Percentiles rank a stretch among this genome's conserved stretches.
These are phyloP conservation scores for Globisporangium acanthophoron DNA, from an alignment of 352 stramenopile genomes.

Conservation along the genomic window DNA sequence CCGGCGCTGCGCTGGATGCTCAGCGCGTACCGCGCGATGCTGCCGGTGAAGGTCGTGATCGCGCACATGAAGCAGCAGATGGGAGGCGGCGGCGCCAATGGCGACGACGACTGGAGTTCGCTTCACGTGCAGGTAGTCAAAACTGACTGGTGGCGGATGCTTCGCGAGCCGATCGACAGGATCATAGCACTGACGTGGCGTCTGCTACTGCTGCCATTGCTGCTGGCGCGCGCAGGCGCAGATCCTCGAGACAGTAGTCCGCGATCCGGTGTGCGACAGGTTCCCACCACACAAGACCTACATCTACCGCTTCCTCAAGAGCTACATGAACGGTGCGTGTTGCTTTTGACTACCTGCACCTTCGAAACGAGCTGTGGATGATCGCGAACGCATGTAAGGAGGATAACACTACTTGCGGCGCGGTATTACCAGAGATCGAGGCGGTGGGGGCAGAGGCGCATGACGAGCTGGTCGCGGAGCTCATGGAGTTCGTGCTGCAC, in stretches of 20 bases:
- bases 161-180: too few relatives aligned
- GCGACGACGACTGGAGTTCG: conserved; percentile 33
- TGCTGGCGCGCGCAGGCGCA: conserved; percentile 25
- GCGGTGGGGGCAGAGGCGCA: conserved; percentile 28
- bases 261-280: conserved; percentile 49
- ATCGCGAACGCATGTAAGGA: too few relatives aligned
- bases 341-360: not conserved
- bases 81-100: not conserved
- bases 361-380: too few relatives aligned
- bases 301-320: conserved; percentile 68
- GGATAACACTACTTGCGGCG: too few relatives aligned
- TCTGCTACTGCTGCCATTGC: too few relatives aligned
- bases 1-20: conserved; percentile 29
- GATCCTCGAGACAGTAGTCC: conserved; percentile 45
- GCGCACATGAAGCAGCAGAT: conserved; percentile 27
- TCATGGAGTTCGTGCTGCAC: conserved; percentile 57
- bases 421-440: conserved; percentile 43
- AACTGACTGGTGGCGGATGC: not conserved
- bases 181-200: too few relatives aligned
- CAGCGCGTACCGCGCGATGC: conserved; percentile 62
- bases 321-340: conserved; percentile 46
- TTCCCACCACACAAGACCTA: conserved; percentile 58
- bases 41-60: conserved; percentile 40
- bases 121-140: conserved; percentile 46
- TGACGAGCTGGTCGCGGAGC: conserved; percentile 41